A percentile compares a stretch with the other conserved stretches of the same genome.
Evolutionary conservation across 2,329 filamentous ascomycete genomes (phyloP).

Genomic region (Passalora sequoiae): DNA sequence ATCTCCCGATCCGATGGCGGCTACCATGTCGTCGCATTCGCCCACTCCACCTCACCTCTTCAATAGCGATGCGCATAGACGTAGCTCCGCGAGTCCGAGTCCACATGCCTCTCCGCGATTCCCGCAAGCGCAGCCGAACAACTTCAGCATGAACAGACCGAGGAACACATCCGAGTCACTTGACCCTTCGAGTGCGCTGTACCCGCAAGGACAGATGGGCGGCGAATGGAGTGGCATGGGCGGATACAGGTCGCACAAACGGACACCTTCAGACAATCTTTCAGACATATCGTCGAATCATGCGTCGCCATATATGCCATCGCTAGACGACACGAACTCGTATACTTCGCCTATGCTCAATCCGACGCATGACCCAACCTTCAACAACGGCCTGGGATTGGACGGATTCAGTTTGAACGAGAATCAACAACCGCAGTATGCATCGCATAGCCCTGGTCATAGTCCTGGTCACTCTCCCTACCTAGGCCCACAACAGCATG

Average conservation of each 20-base stretch:
- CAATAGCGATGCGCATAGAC: slow-evolving; percentile 45
- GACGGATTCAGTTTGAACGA: slow-evolving; percentile 77
- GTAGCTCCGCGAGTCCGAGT: slow-evolving; percentile 50
- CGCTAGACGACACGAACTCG: slow-evolving; percentile 69
- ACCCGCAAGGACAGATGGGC: slow-evolving; percentile 44
- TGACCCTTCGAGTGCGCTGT: slow-evolving; percentile 57
- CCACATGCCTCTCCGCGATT: slow-evolving; percentile 51
- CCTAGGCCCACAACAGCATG: slow-evolving; percentile 59
- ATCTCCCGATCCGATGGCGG: slow-evolving; percentile 48
- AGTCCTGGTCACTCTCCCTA: slow-evolving; percentile 63
- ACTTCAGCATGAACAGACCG: slow-evolving; percentile 53
- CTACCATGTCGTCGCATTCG: slow-evolving; percentile 46
- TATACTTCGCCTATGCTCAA: slow-evolving; percentile 76
- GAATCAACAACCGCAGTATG: slow-evolving; percentile 35
- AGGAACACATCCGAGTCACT: slow-evolving; percentile 53
- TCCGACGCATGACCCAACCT: slow-evolving; percentile 66
- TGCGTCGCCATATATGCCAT: slow-evolving; percentile 74
- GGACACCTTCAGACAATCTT: slow-evolving; percentile 76
- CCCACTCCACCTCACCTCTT: slow-evolving; percentile 55
- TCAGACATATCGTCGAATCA: slow-evolving; percentile 79
- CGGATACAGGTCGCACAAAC: slow-evolving; percentile 73
- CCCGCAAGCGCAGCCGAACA: slow-evolving; percentile 42
- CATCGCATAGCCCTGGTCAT: slow-evolving; percentile 25
- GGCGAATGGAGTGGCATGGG: slow-evolving; percentile 56
- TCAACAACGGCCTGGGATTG: slow-evolving; percentile 72